phyloP scores from a whole-genome alignment of 371 early-diverging fungal species.

The Syncephalastrum racemosum region DNA sequence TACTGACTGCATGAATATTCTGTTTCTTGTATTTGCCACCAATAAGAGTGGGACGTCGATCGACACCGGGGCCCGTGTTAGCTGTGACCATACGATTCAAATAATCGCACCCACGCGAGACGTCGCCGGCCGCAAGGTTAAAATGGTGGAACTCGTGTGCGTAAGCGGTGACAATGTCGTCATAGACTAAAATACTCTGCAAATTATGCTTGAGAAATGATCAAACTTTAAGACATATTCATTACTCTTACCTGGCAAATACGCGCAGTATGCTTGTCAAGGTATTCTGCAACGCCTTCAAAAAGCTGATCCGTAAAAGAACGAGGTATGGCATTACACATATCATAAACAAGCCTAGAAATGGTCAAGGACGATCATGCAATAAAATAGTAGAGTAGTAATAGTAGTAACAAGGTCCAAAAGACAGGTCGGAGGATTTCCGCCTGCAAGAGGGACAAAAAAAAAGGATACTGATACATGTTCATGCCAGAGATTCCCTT shows the following conservation, averaged over 20 bases:
- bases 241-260: slow-evolving; percentile 52
- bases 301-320: slow-evolving; percentile 73
- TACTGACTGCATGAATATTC: slow-evolving; percentile 67
- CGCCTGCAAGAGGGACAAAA: slow-evolving; percentile 4
- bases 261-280: slow-evolving; percentile 56
- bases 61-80: slow-evolving; percentile 22
- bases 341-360: slow-evolving; percentile 45
- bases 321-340: slow-evolving; percentile 79
- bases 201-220: background rate
- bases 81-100: slow-evolving; percentile 64
- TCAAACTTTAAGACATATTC: background rate
- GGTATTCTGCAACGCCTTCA: slow-evolving; percentile 66
- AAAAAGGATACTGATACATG: slow-evolving; percentile 66
- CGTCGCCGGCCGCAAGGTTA: slow-evolving; percentile 61
- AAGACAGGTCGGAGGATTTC: background rate
- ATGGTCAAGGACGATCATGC: background rate
- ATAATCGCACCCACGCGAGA: slow-evolving; percentile 72
- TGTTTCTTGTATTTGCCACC: slow-evolving; percentile 61
- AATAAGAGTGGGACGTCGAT: slow-evolving; percentile 42
- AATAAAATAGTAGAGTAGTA: background rate
- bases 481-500: slow-evolving; percentile 62
- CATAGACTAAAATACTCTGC: slow-evolving; percentile 60
- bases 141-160: slow-evolving; percentile 73
- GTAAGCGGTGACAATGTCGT: slow-evolving; percentile 74
- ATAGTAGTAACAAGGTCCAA: slow-evolving; percentile 6